phyloP scores from a whole-genome alignment of 148 eudicot species.

The Chenopodium suecicum region DNA sequence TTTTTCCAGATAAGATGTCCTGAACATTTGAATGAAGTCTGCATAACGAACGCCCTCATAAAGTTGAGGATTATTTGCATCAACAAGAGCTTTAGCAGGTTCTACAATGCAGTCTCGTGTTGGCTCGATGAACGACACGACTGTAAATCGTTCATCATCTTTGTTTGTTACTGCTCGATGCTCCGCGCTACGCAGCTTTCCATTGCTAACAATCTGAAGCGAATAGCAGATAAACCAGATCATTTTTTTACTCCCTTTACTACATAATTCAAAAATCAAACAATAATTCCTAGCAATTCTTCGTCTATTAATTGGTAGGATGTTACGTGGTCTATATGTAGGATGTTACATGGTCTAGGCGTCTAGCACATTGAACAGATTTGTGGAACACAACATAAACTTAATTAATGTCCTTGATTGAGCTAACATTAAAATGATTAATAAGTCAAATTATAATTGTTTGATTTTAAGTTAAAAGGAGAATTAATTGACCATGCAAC shows the following conservation, averaged over 20 bases:
- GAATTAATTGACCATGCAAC: not conserved
- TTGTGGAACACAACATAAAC: no score
- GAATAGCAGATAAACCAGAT: not conserved
- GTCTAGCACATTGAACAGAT: not conserved
- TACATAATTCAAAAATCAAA: no score
- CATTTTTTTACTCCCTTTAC: no score
- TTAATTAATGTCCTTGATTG: no score
- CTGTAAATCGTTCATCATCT: conserved; percentile 11
- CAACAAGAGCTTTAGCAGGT: conserved; percentile 32
- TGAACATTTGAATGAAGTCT: conserved; percentile 21
- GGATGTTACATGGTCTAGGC: no score
- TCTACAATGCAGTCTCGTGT: conserved; percentile 11
- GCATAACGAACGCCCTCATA: conserved; percentile 17
- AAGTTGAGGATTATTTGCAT: conserved; percentile 25
- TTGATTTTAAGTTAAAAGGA: not conserved
- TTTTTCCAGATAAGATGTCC: conserved; percentile 19
- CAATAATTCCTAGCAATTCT: no score
- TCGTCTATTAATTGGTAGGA: no score
- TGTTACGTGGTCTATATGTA: no score
- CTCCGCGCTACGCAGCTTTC: conserved; percentile 23
- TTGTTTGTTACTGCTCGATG: conserved; percentile 32
- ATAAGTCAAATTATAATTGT: no score
- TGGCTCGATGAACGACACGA: conserved; percentile 24
- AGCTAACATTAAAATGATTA: no score
- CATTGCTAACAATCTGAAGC: conserved; percentile 29